Evolutionary conservation across 345 rosid genomes (phyloP).

Genomic region (Angophora floribunda): DNA sequence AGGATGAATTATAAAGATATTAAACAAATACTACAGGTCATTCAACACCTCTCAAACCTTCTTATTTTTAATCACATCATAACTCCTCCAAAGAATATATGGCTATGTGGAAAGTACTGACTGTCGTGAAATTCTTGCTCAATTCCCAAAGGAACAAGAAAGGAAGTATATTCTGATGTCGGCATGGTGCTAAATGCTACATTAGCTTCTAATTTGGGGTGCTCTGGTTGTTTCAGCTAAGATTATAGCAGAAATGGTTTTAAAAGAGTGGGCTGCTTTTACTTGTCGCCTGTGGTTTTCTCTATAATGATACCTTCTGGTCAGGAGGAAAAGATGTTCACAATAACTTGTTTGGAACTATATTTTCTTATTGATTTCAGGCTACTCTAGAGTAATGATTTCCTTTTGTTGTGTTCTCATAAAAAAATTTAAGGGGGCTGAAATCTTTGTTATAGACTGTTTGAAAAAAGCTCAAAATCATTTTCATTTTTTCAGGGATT

Average conservation of each 20-base stretch:
- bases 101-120: not conserved
- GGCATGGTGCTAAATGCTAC: not conserved
- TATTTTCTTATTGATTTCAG: not conserved
- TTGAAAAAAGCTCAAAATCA: not conserved
- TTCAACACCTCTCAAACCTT: not conserved
- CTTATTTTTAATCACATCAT: not conserved
- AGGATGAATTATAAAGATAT: not conserved
- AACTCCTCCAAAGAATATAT: not conserved
- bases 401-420: not conserved
- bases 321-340: not conserved
- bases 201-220: not conserved
- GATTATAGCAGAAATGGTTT: not conserved
- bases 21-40: not conserved
- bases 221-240: not conserved
- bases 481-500: conserved; percentile 21
- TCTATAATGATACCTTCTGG: not conserved
- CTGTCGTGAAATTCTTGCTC: not conserved
- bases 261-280: not conserved
- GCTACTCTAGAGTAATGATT: not conserved
- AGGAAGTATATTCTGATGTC: not conserved
- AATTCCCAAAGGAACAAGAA: not conserved
- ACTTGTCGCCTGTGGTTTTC: not conserved
- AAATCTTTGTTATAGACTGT: not conserved
- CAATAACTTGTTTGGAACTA: not conserved
- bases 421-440: not conserved